phyloP scores from a whole-genome alignment of 805 yeast genomes.

The Myxozyma geophila region DNA sequence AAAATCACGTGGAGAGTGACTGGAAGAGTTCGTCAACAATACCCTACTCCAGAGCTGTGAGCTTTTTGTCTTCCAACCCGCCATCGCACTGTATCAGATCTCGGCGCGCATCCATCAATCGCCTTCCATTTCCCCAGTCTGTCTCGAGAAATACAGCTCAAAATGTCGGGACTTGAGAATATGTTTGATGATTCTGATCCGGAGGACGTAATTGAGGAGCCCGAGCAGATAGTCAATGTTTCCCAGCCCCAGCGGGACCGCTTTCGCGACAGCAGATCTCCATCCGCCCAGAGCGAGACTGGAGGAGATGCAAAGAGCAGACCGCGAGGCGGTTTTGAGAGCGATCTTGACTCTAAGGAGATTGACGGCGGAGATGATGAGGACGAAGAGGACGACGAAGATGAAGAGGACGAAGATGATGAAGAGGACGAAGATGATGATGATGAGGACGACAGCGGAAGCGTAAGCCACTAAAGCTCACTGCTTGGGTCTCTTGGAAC shows the following conservation, averaged over 20 bases:
- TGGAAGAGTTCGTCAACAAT: too few relatives aligned
- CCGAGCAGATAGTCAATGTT: constrained; percentile 6
- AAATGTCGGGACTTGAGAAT: constrained; percentile 33
- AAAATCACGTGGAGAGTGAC: too few relatives aligned
- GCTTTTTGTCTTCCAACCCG: too few relatives aligned
- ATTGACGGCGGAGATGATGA: constrained; percentile 22
- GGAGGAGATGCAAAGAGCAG: constrained; percentile 8
- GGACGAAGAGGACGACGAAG: constrained; percentile 59
- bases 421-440: constrained; percentile 95
- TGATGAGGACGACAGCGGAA: constrained; percentile 87
- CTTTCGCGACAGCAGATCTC: constrained; percentile 11
- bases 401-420: constrained; percentile 98
- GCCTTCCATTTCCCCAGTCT: not conserved
- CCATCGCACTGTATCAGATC: too few relatives aligned
- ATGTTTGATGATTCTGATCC: constrained; percentile 36
- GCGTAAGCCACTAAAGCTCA: not conserved
- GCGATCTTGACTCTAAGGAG: constrained; percentile 28
- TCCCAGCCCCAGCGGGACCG: constrained; percentile 3
- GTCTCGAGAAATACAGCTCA: not conserved
- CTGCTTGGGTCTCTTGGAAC: not conserved
- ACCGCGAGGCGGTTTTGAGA: not conserved
- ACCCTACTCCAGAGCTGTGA: too few relatives aligned
- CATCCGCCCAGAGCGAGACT: not conserved
- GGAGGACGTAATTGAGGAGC: constrained; percentile 27
- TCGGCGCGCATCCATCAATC: too few relatives aligned